phyloP scores from a whole-genome alignment of 257 asterid species.

The Vinca minor region DNA sequence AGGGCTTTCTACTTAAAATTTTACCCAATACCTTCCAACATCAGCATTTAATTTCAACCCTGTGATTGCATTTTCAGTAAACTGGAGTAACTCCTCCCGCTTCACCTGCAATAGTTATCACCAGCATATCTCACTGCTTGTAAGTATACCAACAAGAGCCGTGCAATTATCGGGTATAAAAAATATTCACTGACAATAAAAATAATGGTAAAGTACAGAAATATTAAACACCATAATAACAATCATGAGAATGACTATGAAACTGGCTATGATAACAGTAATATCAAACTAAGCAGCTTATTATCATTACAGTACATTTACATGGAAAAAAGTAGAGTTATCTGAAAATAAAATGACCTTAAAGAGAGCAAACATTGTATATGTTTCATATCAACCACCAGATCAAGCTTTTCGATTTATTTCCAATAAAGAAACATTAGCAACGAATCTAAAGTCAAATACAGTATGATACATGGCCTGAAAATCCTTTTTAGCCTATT shows the following conservation, averaged over 20 bases:
- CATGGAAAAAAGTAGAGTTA: not conserved
- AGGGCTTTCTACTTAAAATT: not conserved
- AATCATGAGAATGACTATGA: not conserved
- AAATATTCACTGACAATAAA: not conserved
- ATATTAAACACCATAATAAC: not conserved
- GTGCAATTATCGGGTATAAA: not conserved
- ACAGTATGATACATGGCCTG: not conserved
- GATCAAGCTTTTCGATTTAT: not conserved
- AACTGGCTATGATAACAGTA: not conserved
- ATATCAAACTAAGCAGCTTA: not conserved
- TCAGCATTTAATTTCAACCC: constrained; percentile 89
- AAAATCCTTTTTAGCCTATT: not conserved
- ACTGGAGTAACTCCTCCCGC: constrained; percentile 92
- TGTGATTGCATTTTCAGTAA: constrained; percentile 92
- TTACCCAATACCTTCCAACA: constrained; percentile 49
- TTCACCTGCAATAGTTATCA: constrained; percentile 51
- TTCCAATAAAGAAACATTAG: not conserved
- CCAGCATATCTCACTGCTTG: constrained; percentile 4
- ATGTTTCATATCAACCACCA: not conserved
- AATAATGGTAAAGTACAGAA: not conserved
- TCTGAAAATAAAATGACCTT: not conserved
- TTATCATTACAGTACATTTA: not conserved
- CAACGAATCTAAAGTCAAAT: not conserved
- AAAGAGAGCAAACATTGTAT: not conserved
- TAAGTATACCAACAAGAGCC: not conserved